A percentile compares a stretch with the other conserved stretches of the same genome.
Conservation (phyloP, 495 filamentous ascomycete genomes). For the Xylaria flabelliformis region DNA sequence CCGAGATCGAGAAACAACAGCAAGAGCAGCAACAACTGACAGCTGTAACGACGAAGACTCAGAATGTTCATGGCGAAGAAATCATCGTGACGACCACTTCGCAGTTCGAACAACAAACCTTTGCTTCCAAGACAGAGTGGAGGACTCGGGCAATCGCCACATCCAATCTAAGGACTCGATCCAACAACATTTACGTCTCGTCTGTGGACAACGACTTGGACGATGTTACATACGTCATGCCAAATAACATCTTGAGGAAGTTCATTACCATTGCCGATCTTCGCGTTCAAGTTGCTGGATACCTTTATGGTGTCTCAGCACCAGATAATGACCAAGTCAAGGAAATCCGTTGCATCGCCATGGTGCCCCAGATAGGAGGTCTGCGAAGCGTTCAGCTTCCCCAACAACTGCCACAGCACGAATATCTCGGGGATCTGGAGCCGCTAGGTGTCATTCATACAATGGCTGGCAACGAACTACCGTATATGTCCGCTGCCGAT, state of each 20-base stretch:
- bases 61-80: slow-evolving; percentile 96
- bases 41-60: slow-evolving; percentile 96
- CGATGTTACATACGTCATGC: slow-evolving; percentile 94
- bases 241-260: slow-evolving; percentile 97
- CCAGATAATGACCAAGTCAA: slow-evolving; percentile 96
- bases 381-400: slow-evolving; percentile 91
- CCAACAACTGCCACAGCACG: slow-evolving; percentile 91
- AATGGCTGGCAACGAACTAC: slow-evolving; percentile 89
- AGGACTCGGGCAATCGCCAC: slow-evolving; percentile 95
- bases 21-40: slow-evolving; percentile 96
- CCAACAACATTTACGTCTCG: slow-evolving; percentile 99
- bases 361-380: slow-evolving; percentile 96
- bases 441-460: slow-evolving; percentile 97
- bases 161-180: slow-evolving; percentile 89
- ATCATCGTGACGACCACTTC: slow-evolving; percentile 98
- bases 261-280: slow-evolving; percentile 99
- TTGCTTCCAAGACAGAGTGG: slow-evolving; percentile 99
- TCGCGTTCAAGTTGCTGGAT: slow-evolving; percentile 94
- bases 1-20: slow-evolving; percentile 99
- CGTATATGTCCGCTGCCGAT: slow-evolving; percentile 94
- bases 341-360: slow-evolving; percentile 93
- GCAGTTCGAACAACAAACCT: slow-evolving; percentile 94
- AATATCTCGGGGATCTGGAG: slow-evolving; percentile 86
- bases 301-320: slow-evolving; percentile 91
- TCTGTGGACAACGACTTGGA: slow-evolving; percentile 85